Base-by-base conservation (phyloP, 805 yeast species). In the Candida quercuum region DNA sequence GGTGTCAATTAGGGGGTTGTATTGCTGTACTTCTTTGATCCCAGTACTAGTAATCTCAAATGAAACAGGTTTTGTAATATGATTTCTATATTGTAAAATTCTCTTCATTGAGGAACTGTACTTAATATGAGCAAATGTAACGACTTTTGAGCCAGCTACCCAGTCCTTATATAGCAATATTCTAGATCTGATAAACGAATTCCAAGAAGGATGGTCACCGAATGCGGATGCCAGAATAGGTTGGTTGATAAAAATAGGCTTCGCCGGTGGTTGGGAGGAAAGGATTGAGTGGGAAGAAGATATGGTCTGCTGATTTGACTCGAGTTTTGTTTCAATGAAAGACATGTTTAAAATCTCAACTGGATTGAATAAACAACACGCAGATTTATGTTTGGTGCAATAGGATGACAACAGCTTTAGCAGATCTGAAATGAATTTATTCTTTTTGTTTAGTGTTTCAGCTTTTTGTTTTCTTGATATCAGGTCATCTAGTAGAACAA, bases 161-260 rank as follows among this genome's bases (percentile, higher is more conserved):
- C 52, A 52, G 30, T 54, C 59, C 29, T 38, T 51, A 30, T 52
- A 54, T 5, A 52, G 29, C 36, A 45, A 28, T 5, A 54, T 21
- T 25, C 57, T 29, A 15, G 54, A 49, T 16, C 49, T 29, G 7
- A 54, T 29, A 25, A 35, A 37, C 0, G 41, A 28, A 12, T 26
- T 26, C 56, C 57, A 52, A 1, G 42, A 33, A 6, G 46, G 45
- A 28, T 47, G 42, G 7, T 48, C 47, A 2, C 55, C 54, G 17
- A 54, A 31, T 5, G 48, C 36, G 2, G 55, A 48, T 1, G 37
- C 42, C 22, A 54, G 38, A 4, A 54, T 23, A 29, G 45, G 52
- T 32, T 52, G 57, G 32, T 49, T 35, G 25, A 38, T 16, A 3
- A 40, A 35, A 27, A 42, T 42, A 1, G 46, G 45, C 15, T 35